phyloP scores from a whole-genome alignment of 768 basidiomycete genomes.

The Trametes elegans region DNA sequence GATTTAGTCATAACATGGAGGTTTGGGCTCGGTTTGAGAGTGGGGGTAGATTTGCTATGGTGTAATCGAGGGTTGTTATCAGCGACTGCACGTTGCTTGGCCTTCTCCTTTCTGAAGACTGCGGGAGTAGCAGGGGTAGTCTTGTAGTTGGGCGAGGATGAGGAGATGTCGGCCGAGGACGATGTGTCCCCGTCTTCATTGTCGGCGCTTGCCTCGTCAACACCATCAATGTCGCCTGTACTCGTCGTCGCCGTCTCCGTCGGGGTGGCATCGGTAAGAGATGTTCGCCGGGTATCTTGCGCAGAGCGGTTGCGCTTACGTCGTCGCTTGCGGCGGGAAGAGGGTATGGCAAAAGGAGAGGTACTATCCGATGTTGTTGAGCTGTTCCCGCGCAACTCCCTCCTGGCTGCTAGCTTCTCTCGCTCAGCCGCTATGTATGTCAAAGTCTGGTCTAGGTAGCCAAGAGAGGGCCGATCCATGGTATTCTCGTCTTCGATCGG shows the following conservation, averaged over 20 bases:
- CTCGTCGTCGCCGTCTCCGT: constrained; percentile 19
- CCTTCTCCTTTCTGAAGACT: constrained; percentile 22
- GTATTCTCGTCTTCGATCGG: constrained; percentile 30
- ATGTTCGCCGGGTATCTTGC: constrained; percentile 12
- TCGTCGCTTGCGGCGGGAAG: constrained; percentile 34
- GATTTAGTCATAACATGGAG: constrained; percentile 41
- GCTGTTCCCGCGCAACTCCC: constrained; percentile 24
- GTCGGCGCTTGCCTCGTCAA: constrained; percentile 18
- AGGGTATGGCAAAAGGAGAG: constrained; percentile 41
- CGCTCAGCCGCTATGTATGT: constrained; percentile 75
- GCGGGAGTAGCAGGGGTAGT: constrained; percentile 28
- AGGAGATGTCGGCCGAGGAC: constrained; percentile 27
- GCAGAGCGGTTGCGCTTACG: constrained; percentile 31
- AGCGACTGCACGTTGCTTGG: constrained; percentile 10
- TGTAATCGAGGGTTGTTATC: constrained; percentile 32
- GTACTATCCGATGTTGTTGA: constrained; percentile 35
- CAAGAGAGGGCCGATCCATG: constrained; percentile 59
- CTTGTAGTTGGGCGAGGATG: constrained; percentile 29
- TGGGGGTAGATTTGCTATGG: constrained; percentile 49
- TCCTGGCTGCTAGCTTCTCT: constrained; percentile 49
- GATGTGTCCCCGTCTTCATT: constrained; percentile 26
- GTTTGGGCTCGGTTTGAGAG: constrained; percentile 31
- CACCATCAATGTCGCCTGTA: constrained; percentile 14
- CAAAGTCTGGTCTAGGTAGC: constrained; percentile 69
- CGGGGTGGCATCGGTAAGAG: constrained; percentile 2